Conservation (phyloP, 192 early-diverging fungal genomes). For the Backusella tuberculispora region DNA sequence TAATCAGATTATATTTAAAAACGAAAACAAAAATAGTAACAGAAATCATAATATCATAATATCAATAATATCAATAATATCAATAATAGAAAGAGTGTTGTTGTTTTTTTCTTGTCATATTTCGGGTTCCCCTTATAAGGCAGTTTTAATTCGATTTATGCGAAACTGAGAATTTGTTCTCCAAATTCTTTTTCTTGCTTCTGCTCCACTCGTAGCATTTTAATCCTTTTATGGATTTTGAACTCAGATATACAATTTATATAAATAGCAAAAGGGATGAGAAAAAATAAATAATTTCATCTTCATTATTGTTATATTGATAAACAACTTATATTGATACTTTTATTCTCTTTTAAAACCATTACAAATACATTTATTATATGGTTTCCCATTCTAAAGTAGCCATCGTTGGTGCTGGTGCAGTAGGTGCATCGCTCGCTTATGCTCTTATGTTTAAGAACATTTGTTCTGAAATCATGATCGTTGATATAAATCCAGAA, state of each 20-base stretch:
- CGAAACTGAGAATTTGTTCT: background rate
- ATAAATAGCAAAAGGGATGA: background rate
- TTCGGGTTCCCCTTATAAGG: background rate
- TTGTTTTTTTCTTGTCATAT: background rate
- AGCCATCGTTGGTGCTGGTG: constrained; percentile 57
- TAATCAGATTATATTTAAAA: too few species aligned
- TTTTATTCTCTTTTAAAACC: background rate
- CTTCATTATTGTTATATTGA: background rate
- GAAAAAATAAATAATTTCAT: background rate
- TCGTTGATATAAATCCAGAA: constrained; percentile 53
- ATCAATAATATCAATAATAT: background rate
- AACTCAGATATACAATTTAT: background rate
- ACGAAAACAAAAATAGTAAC: too few species aligned
- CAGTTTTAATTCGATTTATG: background rate
- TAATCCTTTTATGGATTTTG: background rate
- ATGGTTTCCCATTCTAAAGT: constrained; percentile 29
- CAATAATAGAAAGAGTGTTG: too few species aligned
- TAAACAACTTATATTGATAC: background rate
- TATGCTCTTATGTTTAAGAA: constrained; percentile 53
- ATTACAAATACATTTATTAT: background rate
- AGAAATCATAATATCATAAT: too few species aligned
- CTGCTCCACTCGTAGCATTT: background rate
- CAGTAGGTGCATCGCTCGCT: constrained; percentile 57
- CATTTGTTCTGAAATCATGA: constrained; percentile 51
- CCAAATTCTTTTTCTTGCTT: background rate